Evolutionary conservation across 2,329 filamentous ascomycete species (phyloP).

Genomic region (Monosporascus sp.): DNA sequence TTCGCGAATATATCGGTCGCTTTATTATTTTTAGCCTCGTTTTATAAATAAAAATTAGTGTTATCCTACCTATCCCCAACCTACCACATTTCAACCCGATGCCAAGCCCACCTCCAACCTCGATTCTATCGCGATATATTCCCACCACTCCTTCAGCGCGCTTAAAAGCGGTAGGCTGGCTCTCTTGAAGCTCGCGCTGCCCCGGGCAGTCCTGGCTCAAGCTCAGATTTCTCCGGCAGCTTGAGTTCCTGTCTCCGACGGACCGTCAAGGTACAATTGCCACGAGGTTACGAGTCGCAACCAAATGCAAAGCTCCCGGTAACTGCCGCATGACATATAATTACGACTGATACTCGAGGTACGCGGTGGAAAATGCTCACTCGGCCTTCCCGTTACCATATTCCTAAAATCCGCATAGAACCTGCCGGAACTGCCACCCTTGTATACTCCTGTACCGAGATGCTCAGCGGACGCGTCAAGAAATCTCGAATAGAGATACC

Average conservation of each 20-base stretch:
- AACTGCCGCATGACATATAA: not conserved
- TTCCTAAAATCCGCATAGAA: not conserved
- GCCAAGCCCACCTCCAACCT: too few species aligned
- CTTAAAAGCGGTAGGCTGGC: not conserved
- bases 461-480: not conserved
- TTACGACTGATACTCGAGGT: not conserved
- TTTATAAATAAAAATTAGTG: too few species aligned
- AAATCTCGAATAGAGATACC: conserved; percentile 24
- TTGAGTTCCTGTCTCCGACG: not conserved
- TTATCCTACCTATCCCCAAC: too few species aligned
- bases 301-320: not conserved
- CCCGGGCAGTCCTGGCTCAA: not conserved
- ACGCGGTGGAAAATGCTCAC: not conserved
- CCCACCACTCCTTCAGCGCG: too few species aligned
- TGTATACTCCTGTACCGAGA: not conserved
- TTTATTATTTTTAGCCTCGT: too few species aligned
- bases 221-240: not conserved
- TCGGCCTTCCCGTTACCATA: not conserved
- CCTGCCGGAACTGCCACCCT: not conserved
- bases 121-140: too few species aligned
- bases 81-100: too few species aligned
- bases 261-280: not conserved
- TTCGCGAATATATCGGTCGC: too few species aligned
- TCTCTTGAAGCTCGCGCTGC: not conserved
- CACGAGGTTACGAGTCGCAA: not conserved